A percentile compares a stretch with the other conserved stretches of the same genome.
Evolutionary conservation across 2,329 filamentous ascomycete species (phyloP).

Genomic region (Fusarium hostae): DNA sequence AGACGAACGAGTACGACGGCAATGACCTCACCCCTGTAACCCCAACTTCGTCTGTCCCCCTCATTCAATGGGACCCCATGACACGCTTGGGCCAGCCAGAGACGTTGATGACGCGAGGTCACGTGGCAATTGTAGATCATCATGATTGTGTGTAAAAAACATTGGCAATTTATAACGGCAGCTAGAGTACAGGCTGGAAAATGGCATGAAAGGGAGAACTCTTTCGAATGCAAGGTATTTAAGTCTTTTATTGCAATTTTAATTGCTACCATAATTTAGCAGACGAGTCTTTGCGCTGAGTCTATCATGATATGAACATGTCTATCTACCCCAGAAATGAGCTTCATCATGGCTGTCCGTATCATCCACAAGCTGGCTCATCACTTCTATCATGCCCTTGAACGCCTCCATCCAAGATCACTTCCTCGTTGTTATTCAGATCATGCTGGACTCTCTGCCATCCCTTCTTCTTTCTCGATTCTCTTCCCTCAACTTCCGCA

Average conservation of each 20-base stretch:
- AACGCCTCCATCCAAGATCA: constrained; percentile 68
- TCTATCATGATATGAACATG: neutral
- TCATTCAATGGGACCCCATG: constrained; percentile 23
- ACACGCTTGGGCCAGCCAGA: constrained; percentile 37
- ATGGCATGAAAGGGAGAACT: neutral
- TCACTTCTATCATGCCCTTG: constrained; percentile 55
- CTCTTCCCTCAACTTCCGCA: constrained; percentile 50
- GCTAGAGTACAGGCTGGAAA: neutral
- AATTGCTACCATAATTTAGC: neutral
- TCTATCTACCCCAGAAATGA: neutral
- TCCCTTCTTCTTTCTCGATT: constrained; percentile 56
- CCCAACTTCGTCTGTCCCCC: constrained; percentile 29
- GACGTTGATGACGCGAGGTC: constrained; percentile 50
- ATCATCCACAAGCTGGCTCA: constrained; percentile 54
- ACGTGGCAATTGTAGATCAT: constrained; percentile 42
- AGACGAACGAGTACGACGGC: constrained; percentile 1
- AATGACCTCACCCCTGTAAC: constrained; percentile 32
- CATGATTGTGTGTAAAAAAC: neutral
- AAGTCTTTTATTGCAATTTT: neutral
- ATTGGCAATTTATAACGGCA: neutral
- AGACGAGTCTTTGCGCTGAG: neutral
- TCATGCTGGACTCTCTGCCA: constrained; percentile 73
- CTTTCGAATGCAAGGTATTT: neutral
- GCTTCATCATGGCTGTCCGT: neutral
- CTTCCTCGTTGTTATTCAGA: constrained; percentile 65